These are phyloP conservation scores for Dictyostelium firmibasis DNA, from an alignment of 78 protist genomes.

Conservation along the genomic window DNA sequence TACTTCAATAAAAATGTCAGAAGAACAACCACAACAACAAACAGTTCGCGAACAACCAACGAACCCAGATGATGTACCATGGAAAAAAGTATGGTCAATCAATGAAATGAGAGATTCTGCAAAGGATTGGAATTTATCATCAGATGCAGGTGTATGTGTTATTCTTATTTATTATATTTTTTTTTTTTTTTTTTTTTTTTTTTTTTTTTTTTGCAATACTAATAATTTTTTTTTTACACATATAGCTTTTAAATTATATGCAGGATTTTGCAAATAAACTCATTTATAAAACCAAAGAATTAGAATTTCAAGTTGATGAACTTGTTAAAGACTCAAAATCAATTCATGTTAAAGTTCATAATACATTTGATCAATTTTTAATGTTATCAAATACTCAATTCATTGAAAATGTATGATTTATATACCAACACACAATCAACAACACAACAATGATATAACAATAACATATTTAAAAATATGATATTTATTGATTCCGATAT, in stretches of 20 bases:
- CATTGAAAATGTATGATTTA: slow-evolving; percentile 84
- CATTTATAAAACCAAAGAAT: slow-evolving; percentile 71
- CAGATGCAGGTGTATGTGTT: slow-evolving; percentile 81
- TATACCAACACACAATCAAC: no score
- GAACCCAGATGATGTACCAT: slow-evolving; percentile 56
- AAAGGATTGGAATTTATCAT: slow-evolving; percentile 73
- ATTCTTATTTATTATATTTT: neutral
- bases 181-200: no score
- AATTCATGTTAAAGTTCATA: slow-evolving; percentile 74
- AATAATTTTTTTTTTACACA: neutral
- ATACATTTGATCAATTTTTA: slow-evolving; percentile 85
- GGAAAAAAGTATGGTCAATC: slow-evolving; percentile 80
- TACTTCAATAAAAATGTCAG: neutral
- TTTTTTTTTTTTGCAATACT: neutral
- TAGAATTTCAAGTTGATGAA: slow-evolving; percentile 77
- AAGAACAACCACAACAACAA: neutral
- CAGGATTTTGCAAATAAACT: slow-evolving; percentile 72
- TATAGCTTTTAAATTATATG: slow-evolving; percentile 69
- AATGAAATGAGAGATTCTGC: slow-evolving; percentile 69
- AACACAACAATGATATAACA: no score
- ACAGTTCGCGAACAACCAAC: neutral
- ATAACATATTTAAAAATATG: no score
- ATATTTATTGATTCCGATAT: no score
- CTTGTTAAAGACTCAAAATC: slow-evolving; percentile 63
- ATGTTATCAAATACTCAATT: slow-evolving; percentile 89